These are phyloP conservation scores for Dimargaris xerosporica DNA, from an alignment of 192 early-diverging fungal species.

Conservation along the genomic window DNA sequence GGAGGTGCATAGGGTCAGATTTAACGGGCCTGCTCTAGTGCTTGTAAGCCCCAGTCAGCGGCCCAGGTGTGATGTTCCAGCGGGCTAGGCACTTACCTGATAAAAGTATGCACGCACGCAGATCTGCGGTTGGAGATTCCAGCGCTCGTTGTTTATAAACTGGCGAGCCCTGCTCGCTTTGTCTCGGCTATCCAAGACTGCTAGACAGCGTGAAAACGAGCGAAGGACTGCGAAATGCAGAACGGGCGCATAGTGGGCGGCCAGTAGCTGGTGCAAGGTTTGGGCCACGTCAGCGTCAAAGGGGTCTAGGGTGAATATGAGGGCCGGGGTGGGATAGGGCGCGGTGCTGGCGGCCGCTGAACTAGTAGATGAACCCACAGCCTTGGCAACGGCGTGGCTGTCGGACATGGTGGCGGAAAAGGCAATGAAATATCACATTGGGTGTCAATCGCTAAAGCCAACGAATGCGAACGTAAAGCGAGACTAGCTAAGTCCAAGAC, in stretches of 20 bases:
- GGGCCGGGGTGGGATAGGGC: conserved; percentile 5
- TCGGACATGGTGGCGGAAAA: too few relatives aligned
- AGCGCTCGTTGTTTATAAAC: conserved; percentile 1
- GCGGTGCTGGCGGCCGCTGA: not conserved
- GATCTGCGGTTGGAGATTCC: conserved; percentile 8
- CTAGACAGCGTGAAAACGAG: conserved; percentile 31
- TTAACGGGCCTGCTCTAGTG: not conserved
- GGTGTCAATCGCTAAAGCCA: too few relatives aligned
- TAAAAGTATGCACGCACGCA: conserved; percentile 14
- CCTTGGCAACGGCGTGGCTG: too few relatives aligned
- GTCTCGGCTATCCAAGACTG: conserved; percentile 18
- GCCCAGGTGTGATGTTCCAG: conserved; percentile 20
- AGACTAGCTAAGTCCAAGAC: too few relatives aligned
- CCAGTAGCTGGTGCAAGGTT: not conserved
- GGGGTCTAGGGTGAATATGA: not conserved
- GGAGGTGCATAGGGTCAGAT: not conserved
- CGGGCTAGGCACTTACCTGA: conserved; percentile 14
- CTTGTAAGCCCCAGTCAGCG: conserved; percentile 15
- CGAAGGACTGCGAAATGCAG: conserved; percentile 26
- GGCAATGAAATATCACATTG: too few relatives aligned
- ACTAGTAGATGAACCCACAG: too few relatives aligned
- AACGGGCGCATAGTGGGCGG: conserved; percentile 16
- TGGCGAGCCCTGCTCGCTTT: conserved; percentile 20
- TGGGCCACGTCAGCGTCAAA: not conserved
- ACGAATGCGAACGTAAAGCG: too few relatives aligned